Base-by-base conservation (phyloP, 331 rosid genomes). In the Acacia pycnantha region DNA sequence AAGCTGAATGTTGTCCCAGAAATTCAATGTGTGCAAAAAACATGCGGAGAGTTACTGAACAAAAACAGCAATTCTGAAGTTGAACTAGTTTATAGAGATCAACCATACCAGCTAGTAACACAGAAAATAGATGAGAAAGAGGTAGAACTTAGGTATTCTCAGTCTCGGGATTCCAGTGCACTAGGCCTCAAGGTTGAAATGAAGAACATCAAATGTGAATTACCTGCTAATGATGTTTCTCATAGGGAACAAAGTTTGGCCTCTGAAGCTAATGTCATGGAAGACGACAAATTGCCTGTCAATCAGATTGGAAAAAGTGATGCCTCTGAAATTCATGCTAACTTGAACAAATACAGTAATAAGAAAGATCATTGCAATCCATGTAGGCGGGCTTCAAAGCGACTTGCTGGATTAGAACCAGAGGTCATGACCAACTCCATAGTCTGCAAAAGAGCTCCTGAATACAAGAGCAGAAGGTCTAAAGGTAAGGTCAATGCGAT, bases 371-470 rank as follows among this genome's bases (percentile, higher is more conserved):
- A 27, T 54, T 53, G 8, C 73, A 59, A 82, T 82, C 90, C 90
- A 47, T n/a, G 61, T 19, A 19, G 37, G 69, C 86, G 92, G 62
- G 74, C 92, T 67, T 93, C 94, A 43, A 88, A 88, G 78, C 90
- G 89, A 65, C 79, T 88, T 62, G 87, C 96, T 82, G 95, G 89
- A 40, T 33, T 58, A 59, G 85, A 87, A 74, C 87, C 90, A 41
- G 89, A 90, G 84, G 72, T 79, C 48, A 74, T 16, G 77, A 76
- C 62, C 43, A 54, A 61, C 66, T 59, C 84, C 27, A 40, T 64
- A 27, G 78, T 80, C 74, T 22, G 79, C 29, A 86, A 85, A 82
- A 77, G 1, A 79, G 83, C 81, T 79, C 80, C 77, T 70, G 78
- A 67, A 86, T 85, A 58, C 53, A 73, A 78, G 43, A 78, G 77